These are phyloP conservation scores for Leccinum barrowsii DNA, from an alignment of 768 basidiomycete species.

Conservation along the genomic window DNA sequence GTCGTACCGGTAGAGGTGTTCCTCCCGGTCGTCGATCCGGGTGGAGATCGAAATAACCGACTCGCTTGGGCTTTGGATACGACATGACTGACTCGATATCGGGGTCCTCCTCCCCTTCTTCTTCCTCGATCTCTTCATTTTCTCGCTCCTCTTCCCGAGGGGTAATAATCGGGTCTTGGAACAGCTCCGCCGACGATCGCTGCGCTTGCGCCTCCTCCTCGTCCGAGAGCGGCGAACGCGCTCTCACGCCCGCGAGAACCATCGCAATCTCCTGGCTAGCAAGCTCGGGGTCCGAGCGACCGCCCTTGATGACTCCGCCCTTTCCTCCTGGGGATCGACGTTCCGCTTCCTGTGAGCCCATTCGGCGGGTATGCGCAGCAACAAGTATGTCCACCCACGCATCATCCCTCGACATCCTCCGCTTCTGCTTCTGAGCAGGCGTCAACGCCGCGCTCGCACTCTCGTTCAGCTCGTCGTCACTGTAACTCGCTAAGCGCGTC, in stretches of 20 bases:
- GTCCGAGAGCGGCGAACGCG: constrained; percentile 36
- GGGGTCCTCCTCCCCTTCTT: constrained; percentile 40
- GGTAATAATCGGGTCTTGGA: neutral
- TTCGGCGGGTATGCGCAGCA: constrained; percentile 47
- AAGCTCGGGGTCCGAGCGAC: constrained; percentile 60
- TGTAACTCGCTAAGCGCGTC: constrained; percentile 68
- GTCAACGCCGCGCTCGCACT: constrained; percentile 38
- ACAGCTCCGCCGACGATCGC: constrained; percentile 17
- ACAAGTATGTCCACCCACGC: constrained; percentile 90
- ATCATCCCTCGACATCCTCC: constrained; percentile 54
- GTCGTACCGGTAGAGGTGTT: constrained; percentile 20
- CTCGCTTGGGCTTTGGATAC: constrained; percentile 35
- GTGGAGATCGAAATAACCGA: constrained; percentile 78
- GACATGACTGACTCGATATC: constrained; percentile 44
- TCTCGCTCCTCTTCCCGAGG: constrained; percentile 10
- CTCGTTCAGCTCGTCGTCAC: constrained; percentile 43
- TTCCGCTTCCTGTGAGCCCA: constrained; percentile 56
- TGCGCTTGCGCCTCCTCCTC: constrained; percentile 35
- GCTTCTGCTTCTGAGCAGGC: constrained; percentile 40
- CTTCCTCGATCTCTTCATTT: constrained; percentile 22
- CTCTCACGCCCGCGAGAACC: constrained; percentile 57
- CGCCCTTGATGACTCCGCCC: constrained; percentile 28
- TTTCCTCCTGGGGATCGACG: constrained; percentile 22
- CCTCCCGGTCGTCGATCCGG: constrained; percentile 57
- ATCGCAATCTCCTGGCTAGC: constrained; percentile 71